Percentiles rank a stretch among this genome's conserved stretches.
Evolutionary conservation across 2,329 filamentous ascomycete species (phyloP).

Genomic region (Xylaria sp.): DNA sequence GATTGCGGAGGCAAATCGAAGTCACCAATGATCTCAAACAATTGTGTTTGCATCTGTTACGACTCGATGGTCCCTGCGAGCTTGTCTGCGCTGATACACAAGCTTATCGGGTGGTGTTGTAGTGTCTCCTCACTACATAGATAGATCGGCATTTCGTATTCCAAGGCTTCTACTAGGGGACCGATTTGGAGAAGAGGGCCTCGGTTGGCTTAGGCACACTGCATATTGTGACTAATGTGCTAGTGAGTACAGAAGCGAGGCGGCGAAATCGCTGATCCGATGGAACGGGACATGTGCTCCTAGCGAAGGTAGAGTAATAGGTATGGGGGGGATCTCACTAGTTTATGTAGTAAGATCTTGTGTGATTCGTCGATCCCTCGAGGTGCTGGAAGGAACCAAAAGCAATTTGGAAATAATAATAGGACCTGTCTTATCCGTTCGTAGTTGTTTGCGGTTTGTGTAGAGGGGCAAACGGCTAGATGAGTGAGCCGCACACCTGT

Average conservation of each 20-base stretch:
- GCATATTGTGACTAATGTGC: conserved; percentile 18
- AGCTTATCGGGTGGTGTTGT: conserved; percentile 13
- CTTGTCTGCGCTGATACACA: neutral
- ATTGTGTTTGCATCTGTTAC: neutral
- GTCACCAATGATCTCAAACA: neutral
- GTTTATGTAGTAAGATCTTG: conserved; percentile 13
- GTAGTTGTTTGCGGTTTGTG: neutral
- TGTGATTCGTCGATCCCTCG: neutral
- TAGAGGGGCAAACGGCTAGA: neutral
- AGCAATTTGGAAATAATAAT: conserved; percentile 1
- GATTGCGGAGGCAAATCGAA: conserved; percentile 5
- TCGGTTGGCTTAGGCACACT: conserved; percentile 14
- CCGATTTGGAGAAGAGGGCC: conserved; percentile 19
- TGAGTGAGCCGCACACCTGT: neutral
- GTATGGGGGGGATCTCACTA: neutral
- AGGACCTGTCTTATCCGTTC: neutral
- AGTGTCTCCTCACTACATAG: conserved; percentile 13
- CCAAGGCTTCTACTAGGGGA: neutral
- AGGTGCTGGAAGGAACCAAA: conserved; percentile 1
- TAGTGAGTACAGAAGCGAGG: conserved; percentile 14
- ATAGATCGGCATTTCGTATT: neutral
- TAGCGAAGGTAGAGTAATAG: conserved; percentile 22
- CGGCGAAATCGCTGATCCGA: conserved; percentile 18
- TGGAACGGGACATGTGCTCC: conserved; percentile 32
- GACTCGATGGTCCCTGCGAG: neutral